Percentiles rank a stretch among this genome's conserved stretches.
These are phyloP conservation scores for Coffea canephora DNA, from an alignment of 257 asterid species.

Conservation along the genomic window DNA sequence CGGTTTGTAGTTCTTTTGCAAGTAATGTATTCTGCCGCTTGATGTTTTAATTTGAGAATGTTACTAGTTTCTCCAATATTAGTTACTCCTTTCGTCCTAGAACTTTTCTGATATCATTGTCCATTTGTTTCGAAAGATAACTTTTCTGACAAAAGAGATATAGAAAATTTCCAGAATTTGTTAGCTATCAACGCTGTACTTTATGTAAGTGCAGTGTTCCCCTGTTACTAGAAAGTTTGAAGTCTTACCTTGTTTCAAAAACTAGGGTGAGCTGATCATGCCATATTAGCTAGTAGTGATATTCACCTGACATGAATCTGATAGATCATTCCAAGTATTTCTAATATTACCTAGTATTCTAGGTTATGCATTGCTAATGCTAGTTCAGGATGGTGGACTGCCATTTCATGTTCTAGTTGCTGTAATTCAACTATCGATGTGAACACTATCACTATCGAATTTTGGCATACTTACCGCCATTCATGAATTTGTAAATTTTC, in stretches of 20 bases:
- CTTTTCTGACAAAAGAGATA: neutral
- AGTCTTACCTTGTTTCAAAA: neutral
- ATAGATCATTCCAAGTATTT: neutral
- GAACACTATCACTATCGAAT: too few species aligned
- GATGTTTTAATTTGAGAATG: neutral
- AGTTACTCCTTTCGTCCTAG: neutral
- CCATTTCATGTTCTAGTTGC: too few species aligned
- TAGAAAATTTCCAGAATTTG: too few species aligned
- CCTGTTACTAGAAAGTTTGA: neutral
- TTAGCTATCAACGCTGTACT: too few species aligned
- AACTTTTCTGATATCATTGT: neutral
- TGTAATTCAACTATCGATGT: too few species aligned
- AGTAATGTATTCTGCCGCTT: neutral
- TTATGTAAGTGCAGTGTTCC: neutral
- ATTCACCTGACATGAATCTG: neutral
- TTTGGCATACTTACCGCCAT: too few species aligned
- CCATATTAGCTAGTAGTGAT: neutral
- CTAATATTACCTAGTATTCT: too few species aligned
- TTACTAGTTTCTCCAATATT: neutral
- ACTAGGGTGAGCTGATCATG: too few species aligned
- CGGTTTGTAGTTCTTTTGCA: too few species aligned
- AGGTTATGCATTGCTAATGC: too few species aligned
- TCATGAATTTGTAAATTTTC: too few species aligned
- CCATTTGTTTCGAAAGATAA: neutral
- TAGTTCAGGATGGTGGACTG: too few species aligned